Evolutionary conservation across 2,329 filamentous ascomycete genomes (phyloP).

Genomic region (Fusarium tuaranense): DNA sequence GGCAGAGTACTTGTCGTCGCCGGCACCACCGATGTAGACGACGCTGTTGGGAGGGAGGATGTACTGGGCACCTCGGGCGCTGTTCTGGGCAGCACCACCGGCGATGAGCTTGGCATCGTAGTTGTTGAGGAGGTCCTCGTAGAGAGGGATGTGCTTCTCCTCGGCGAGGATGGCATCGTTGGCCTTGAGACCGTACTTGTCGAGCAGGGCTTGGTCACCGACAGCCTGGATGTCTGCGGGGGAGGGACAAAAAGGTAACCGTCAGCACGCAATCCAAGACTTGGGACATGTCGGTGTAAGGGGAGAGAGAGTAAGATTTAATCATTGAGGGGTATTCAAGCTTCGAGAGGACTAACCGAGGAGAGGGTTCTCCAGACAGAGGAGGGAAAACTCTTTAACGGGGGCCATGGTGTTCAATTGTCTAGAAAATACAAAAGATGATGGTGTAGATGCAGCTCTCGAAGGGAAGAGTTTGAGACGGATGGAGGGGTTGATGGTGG

Average conservation of each 20-base stretch:
- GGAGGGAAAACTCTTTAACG: slow-evolving; percentile 84
- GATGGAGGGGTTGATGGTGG: slow-evolving; percentile 41
- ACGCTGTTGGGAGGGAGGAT: slow-evolving; percentile 90
- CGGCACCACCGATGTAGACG: slow-evolving; percentile 93
- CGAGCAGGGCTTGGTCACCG: slow-evolving; percentile 85
- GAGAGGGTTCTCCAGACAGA: slow-evolving; percentile 97
- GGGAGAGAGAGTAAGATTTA: background rate
- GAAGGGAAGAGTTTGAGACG: slow-evolving; percentile 45
- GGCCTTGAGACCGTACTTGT: slow-evolving; percentile 93
- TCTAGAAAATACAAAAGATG: slow-evolving; percentile 24
- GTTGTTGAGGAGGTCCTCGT: slow-evolving; percentile 93
- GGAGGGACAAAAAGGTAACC: slow-evolving; percentile 9
- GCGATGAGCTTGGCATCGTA: slow-evolving; percentile 94
- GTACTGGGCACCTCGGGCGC: slow-evolving; percentile 95
- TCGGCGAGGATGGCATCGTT: slow-evolving; percentile 98
- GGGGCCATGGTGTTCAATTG: slow-evolving; percentile 72
- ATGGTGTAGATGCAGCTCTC: slow-evolving; percentile 25
- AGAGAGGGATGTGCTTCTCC: slow-evolving; percentile 88
- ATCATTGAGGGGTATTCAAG: slow-evolving; percentile 1
- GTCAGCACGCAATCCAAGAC: slow-evolving; percentile 31
- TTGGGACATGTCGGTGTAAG: slow-evolving; percentile 19
- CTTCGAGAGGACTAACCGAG: slow-evolving; percentile 72
- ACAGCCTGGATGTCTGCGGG: slow-evolving; percentile 85
- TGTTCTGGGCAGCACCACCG: slow-evolving; percentile 97
- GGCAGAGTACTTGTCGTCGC: slow-evolving; percentile 94